Base-by-base conservation (phyloP, 1,139 yeast species). In the Trichomonascaceae sp. region DNA sequence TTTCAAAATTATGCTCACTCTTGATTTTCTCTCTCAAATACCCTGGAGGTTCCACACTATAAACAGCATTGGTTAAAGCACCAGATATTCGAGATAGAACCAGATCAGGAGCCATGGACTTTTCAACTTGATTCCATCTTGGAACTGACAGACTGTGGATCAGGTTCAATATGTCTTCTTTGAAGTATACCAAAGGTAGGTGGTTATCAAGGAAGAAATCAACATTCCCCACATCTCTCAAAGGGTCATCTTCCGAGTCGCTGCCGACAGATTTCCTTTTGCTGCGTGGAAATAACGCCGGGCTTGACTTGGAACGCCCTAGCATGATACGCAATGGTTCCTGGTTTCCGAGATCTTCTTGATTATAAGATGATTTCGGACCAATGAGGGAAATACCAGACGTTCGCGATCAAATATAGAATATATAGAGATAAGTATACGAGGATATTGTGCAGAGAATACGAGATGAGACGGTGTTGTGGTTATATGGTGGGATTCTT, bases 51-150 rank as follows among this genome's bases (percentile, higher is more conserved):
- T 63, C 76, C 3, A 90, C 78, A 62, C 83, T 82, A 69, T 87
- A 90, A 54, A 93, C 87, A 30, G 95, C 86, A 67, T 93, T 93
- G 27, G 99, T 93, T 67, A 93, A 77, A 0, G 99, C 99, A 12
- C 99, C 98, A 30, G 88, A 82, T 52, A 93, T 87, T 61, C 96
- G 78, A 18, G 70, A 71, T 53, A 91, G 65, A 55, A 77, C 77
- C 20, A 85, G 69, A 22, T 75, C 75, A 15, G 56, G 59, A 4
- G 73, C 69, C 68, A 68, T 65, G 17, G 60, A 55, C 39, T 22
- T 66, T 53, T 65, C 78, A 62, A 71, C 70, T 6, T 68, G 60
- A 61, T 81, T 82, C 99, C 99, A 93, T 68, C 86, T 85, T 49
- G 89, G 80, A 52, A 93, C 81, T 55, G 76, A 77, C 57, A 93